phyloP scores from a whole-genome alignment of 768 basidiomycete genomes.

The Phanerodontia chrysosporium region DNA sequence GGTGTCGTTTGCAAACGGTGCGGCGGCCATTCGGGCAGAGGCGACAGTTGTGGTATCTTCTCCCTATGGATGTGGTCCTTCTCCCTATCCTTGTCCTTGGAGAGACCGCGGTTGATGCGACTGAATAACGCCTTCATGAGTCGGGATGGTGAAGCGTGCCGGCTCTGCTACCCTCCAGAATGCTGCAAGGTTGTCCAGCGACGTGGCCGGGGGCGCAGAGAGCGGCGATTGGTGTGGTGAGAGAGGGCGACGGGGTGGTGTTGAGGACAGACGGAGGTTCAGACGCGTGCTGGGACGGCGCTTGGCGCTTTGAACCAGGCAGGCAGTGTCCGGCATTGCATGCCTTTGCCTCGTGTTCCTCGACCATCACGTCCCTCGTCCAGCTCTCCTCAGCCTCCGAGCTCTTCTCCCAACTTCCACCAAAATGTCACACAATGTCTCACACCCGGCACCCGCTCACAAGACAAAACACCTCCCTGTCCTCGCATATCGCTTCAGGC shows the following conservation, averaged over 20 bases:
- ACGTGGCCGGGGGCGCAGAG: conserved; percentile 15
- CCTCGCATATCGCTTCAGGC: conserved; percentile 43
- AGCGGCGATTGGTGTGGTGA: conserved; percentile 1
- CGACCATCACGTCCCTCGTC: conserved; percentile 9
- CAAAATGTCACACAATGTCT: conserved; percentile 2
- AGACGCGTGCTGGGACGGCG: conserved; percentile 11
- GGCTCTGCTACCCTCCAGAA: conserved; percentile 4
- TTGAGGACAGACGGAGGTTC: conserved; percentile 11
- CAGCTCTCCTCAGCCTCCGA: conserved; percentile 2
- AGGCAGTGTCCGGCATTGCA: conserved; percentile 6
- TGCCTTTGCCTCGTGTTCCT: conserved; percentile 15
- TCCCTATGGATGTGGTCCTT: conserved; percentile 44
- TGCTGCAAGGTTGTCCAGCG: conserved; percentile 9
- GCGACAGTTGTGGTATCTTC: conserved; percentile 56
- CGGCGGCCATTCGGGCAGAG: conserved; percentile 69
- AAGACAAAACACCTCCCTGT: conserved; percentile 56
- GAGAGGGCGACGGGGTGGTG: conserved; percentile 11
- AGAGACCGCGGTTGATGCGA: conserved; percentile 61
- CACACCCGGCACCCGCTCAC: conserved; percentile 46
- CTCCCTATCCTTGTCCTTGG: conserved; percentile 65
- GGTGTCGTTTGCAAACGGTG: conserved; percentile 35
- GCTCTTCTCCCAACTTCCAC: not conserved
- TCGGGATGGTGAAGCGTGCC: conserved; percentile 3
- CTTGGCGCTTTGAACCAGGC: conserved; percentile 9
- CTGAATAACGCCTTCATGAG: conserved; percentile 83